A percentile compares a stretch with the other conserved stretches of the same genome.
phyloP scores from a whole-genome alignment of 1,139 yeast genomes.

The Lodderomyces parapsilosis region DNA sequence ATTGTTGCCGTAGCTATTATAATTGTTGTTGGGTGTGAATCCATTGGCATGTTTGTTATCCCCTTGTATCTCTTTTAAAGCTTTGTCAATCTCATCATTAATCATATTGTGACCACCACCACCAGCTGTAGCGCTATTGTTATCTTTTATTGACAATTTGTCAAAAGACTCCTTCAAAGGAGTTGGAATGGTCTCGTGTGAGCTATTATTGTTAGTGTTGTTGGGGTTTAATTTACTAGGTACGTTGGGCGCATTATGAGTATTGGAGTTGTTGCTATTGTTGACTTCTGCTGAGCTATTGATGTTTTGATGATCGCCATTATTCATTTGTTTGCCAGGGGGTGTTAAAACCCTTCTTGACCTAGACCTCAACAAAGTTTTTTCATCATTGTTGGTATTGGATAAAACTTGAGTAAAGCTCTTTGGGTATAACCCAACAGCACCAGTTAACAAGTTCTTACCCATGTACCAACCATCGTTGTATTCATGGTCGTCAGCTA shows the following conservation, averaged over 20 bases:
- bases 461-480: conserved; percentile 99
- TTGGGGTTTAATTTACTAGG: conserved; percentile 9
- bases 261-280: conserved; percentile 1
- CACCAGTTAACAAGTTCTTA: conserved; percentile 64
- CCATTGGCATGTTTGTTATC: conserved; percentile 16
- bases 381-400: conserved; percentile 15
- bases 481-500: conserved; percentile 89
- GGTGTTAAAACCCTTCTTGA: conserved; percentile 49
- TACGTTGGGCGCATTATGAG: conserved; percentile 4
- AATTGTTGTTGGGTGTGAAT: neutral
- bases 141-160: conserved; percentile 4
- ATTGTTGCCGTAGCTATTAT: conserved; percentile 2
- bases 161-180: conserved; percentile 7
- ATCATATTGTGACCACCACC: neutral
- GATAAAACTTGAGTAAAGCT: conserved; percentile 63
- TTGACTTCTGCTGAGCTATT: neutral
- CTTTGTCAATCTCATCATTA: conserved; percentile 74
- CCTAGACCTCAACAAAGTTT: conserved; percentile 51
- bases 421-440: conserved; percentile 87
- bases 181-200: neutral
- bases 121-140: neutral
- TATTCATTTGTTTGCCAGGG: conserved; percentile 5
- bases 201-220: too few relatives aligned
- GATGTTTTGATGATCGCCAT: neutral
- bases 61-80: conserved; percentile 66